Evolutionary conservation across 257 asterid species (phyloP).

Genomic region (Ilex asprella): DNA sequence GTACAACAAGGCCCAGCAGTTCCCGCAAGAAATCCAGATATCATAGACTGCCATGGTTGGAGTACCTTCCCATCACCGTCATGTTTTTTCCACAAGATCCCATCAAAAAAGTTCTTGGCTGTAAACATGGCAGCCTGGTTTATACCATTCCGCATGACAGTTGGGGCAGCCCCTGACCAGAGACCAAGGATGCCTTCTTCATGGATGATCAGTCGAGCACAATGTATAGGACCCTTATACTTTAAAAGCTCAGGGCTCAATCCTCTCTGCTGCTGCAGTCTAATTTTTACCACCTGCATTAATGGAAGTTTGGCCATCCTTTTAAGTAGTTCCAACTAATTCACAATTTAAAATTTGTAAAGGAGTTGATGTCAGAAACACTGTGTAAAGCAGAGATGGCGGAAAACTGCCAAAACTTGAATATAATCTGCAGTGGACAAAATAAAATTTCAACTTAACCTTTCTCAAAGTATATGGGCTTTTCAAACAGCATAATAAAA

Average conservation of each 20-base stretch:
- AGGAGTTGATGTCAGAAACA: no score
- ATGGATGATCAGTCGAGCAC: conserved; percentile 61
- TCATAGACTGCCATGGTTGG: conserved; percentile 92
- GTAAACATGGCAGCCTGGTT: conserved; percentile 98
- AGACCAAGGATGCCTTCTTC: conserved; percentile 88
- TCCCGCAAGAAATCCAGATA: conserved; percentile 94
- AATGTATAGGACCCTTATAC: conserved; percentile 83
- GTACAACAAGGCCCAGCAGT: conserved; percentile 92
- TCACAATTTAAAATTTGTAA: no score
- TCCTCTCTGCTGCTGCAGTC: conserved; percentile 95
- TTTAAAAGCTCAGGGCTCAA: conserved; percentile 59
- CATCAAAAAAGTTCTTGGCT: conserved; percentile 88
- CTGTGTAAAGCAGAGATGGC: no score
- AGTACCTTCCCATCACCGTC: conserved; percentile 84
- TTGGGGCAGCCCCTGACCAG: conserved; percentile 97
- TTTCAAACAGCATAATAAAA: no score
- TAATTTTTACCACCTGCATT: conserved; percentile 87
- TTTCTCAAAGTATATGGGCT: no score
- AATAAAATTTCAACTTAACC: no score
- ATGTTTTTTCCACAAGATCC: conserved; percentile 64
- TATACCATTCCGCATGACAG: conserved; percentile 96
- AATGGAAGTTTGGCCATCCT: background rate
- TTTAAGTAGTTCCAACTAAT: no score
- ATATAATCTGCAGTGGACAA: no score
- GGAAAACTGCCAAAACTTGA: no score